Evolutionary conservation across 768 basidiomycete species (phyloP).

Genomic region (Suillus fuscotomentosus): DNA sequence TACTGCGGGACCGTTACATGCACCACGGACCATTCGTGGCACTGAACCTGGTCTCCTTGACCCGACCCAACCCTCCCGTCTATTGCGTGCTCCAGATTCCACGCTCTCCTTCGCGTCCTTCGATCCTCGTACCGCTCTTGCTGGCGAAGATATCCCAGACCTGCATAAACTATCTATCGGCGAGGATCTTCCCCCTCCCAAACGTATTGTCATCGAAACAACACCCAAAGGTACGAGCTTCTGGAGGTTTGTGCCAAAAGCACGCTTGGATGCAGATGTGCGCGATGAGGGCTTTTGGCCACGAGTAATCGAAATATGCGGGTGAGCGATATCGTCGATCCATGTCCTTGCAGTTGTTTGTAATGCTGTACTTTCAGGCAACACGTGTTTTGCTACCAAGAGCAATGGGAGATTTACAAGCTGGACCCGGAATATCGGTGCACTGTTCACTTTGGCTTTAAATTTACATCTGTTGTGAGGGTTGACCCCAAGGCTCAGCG

Average conservation of each 20-base stretch:
- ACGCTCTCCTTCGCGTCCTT: conserved; percentile 73
- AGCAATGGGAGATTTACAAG: conserved; percentile 88
- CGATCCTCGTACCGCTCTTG: conserved; percentile 63
- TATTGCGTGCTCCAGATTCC: conserved; percentile 60
- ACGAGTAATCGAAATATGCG: conserved; percentile 61
- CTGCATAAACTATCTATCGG: conserved; percentile 41
- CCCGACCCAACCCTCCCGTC: conserved; percentile 54
- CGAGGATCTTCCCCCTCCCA: conserved; percentile 52
- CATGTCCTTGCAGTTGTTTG: background rate
- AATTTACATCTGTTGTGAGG: conserved; percentile 24
- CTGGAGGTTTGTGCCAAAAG: conserved; percentile 81
- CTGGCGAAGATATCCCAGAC: conserved; percentile 33
- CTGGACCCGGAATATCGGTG: conserved; percentile 76
- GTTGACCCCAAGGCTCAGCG: conserved; percentile 14
- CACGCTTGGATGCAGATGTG: conserved; percentile 54
- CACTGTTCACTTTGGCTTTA: conserved; percentile 45
- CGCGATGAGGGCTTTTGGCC: conserved; percentile 73
- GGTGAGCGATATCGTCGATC: conserved; percentile 43
- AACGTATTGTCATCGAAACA: conserved; percentile 74
- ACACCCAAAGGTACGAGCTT: conserved; percentile 50
- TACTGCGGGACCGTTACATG: background rate
- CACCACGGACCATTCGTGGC: conserved; percentile 33
- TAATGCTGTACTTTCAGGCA: conserved; percentile 35
- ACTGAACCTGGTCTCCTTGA: conserved; percentile 65
- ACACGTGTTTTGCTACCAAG: conserved; percentile 54